Conservation (phyloP, 495 filamentous ascomycete genomes). For the Penicillium cinerascens region DNA sequence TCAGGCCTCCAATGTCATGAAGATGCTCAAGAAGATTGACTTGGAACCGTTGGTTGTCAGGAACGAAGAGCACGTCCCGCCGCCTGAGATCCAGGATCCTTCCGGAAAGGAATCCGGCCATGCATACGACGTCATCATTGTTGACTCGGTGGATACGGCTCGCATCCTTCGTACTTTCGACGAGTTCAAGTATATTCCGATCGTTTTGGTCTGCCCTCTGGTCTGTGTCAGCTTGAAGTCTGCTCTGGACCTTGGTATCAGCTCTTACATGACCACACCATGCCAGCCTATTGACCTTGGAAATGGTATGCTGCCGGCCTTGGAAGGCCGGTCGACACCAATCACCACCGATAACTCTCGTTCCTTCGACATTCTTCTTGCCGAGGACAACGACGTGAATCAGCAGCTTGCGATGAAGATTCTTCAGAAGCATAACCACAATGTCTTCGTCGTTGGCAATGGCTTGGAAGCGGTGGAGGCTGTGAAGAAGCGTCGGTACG, state of each 20-base stretch:
- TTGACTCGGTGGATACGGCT: slow-evolving; percentile 90
- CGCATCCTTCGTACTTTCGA: slow-evolving; percentile 79
- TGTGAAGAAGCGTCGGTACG: slow-evolving; percentile 84
- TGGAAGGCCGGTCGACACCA: slow-evolving; percentile 90
- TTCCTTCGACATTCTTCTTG: slow-evolving; percentile 93
- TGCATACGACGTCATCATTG: slow-evolving; percentile 93
- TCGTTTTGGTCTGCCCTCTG: slow-evolving; percentile 86
- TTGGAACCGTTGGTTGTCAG: slow-evolving; percentile 79
- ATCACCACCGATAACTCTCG: slow-evolving; percentile 90
- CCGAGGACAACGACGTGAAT: slow-evolving; percentile 98
- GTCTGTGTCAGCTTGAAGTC: slow-evolving; percentile 93
- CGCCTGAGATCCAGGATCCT: slow-evolving; percentile 55
- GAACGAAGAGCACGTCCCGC: slow-evolving; percentile 57
- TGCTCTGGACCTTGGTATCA: slow-evolving; percentile 92
- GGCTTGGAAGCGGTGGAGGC: slow-evolving; percentile 88
- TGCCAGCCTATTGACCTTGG: slow-evolving; percentile 93
- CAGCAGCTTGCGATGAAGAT: slow-evolving; percentile 96
- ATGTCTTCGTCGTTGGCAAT: slow-evolving; percentile 93
- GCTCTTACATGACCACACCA: slow-evolving; percentile 97
- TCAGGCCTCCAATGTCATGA: slow-evolving; percentile 69
- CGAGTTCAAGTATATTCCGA: slow-evolving; percentile 96
- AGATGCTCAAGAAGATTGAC: slow-evolving; percentile 75
- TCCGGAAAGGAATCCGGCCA: slow-evolving; percentile 57
- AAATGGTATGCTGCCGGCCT: slow-evolving; percentile 96
- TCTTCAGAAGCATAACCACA: slow-evolving; percentile 95